These are phyloP conservation scores for Exserohilum rostratum DNA, from an alignment of 2,329 filamentous ascomycete genomes.

Conservation along the genomic window DNA sequence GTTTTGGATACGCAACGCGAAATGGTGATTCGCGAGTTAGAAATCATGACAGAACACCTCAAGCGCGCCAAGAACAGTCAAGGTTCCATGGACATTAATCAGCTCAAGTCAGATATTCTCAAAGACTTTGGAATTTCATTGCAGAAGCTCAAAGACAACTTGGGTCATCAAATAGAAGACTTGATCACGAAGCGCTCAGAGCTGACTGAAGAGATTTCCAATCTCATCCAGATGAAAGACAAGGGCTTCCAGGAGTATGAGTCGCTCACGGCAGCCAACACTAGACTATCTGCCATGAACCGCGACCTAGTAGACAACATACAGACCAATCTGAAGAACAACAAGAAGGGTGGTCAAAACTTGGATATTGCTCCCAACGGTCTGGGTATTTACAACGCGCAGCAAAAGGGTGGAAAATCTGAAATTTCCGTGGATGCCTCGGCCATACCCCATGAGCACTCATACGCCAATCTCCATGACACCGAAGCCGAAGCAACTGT, in stretches of 20 bases:
- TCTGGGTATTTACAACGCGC: constrained; percentile 64
- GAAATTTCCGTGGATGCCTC: constrained; percentile 52
- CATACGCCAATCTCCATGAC: constrained; percentile 54
- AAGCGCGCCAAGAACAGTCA: constrained; percentile 81
- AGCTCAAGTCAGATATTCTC: constrained; percentile 67
- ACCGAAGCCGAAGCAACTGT: constrained; percentile 70
- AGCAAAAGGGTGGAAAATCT: constrained; percentile 47
- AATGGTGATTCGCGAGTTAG: constrained; percentile 90
- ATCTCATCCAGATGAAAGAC: constrained; percentile 83
- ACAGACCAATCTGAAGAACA: constrained; percentile 88
- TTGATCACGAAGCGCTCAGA: constrained; percentile 87
- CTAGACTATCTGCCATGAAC: constrained; percentile 91
- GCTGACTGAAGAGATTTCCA: constrained; percentile 82
- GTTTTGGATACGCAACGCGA: constrained; percentile 93
- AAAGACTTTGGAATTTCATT: constrained; percentile 67
- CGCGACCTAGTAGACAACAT: constrained; percentile 94
- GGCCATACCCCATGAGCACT: constrained; percentile 41
- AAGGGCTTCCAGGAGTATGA: constrained; percentile 95
- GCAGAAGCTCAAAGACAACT: constrained; percentile 78
- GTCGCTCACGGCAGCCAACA: constrained; percentile 91
- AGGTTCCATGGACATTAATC: constrained; percentile 77
- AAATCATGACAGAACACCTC: constrained; percentile 86
- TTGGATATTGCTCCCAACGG: constrained; percentile 59
- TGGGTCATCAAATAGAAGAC: constrained; percentile 77
- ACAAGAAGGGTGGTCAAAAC: constrained; percentile 58